phyloP scores from a whole-genome alignment of 2,329 filamentous ascomycete genomes.

The Trichoderma asperellum region DNA sequence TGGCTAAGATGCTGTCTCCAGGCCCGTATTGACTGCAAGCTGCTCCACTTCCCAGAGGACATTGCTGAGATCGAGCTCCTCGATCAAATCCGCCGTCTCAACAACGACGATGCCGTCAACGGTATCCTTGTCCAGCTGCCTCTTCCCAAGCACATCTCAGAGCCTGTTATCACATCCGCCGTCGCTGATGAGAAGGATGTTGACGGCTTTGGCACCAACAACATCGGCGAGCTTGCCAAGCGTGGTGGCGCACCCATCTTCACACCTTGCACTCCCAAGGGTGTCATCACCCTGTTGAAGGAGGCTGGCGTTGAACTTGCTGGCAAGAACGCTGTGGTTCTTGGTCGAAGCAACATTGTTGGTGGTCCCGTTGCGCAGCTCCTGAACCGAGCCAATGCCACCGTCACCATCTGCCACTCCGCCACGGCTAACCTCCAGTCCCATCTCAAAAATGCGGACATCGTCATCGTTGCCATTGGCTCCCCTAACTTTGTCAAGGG shows the following conservation, averaged over 20 bases:
- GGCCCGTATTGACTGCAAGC: slow-evolving; percentile 87
- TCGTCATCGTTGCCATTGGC: slow-evolving; percentile 91
- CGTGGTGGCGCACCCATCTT: slow-evolving; percentile 88
- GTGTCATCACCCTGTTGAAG: slow-evolving; percentile 89
- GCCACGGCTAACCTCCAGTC: slow-evolving; percentile 74
- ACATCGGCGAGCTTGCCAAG: slow-evolving; percentile 97
- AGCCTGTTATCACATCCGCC: slow-evolving; percentile 86
- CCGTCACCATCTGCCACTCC: slow-evolving; percentile 95
- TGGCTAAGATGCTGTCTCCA: slow-evolving; percentile 41
- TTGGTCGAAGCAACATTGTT: slow-evolving; percentile 95
- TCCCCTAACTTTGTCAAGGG: slow-evolving; percentile 86
- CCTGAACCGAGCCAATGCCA: slow-evolving; percentile 92
- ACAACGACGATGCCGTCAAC: slow-evolving; percentile 84
- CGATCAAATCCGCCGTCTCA: slow-evolving; percentile 77
- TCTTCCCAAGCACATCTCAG: slow-evolving; percentile 84
- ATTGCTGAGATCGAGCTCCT: slow-evolving; percentile 86
- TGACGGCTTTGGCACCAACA: slow-evolving; percentile 90
- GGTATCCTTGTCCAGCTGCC: slow-evolving; percentile 95
- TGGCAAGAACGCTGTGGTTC: slow-evolving; percentile 92
- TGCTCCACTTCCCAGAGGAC: slow-evolving; percentile 80
- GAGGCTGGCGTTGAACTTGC: slow-evolving; percentile 80
- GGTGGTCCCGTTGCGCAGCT: slow-evolving; percentile 96
- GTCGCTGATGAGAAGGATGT: slow-evolving; percentile 96
- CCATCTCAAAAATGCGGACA: slow-evolving; percentile 81
- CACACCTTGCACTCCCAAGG: slow-evolving; percentile 93